Conservation (phyloP, 1,284 basidiomycete species). For the Boletus hoseneyae region DNA sequence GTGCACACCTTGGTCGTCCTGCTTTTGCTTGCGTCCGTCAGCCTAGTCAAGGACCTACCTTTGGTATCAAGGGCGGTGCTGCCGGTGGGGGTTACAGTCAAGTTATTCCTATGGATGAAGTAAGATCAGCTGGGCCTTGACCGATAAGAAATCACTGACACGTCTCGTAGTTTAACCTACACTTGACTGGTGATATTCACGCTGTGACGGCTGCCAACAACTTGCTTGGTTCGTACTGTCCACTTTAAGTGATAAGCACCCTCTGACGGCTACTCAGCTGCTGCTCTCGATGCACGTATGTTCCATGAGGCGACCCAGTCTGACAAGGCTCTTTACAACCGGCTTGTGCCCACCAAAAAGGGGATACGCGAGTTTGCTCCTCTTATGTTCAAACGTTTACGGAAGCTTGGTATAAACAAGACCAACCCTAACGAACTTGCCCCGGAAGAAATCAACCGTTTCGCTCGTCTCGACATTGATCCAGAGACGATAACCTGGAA, state of each 20-base stretch:
- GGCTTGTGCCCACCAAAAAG: slow-evolving; percentile 91
- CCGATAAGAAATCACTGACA: slow-evolving; percentile 5
- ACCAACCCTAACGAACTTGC: slow-evolving; percentile 91
- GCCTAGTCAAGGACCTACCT: slow-evolving; percentile 97
- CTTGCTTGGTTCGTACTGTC: slow-evolving; percentile 61
- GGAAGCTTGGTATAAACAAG: slow-evolving; percentile 96
- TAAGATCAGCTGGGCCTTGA: slow-evolving; percentile 34
- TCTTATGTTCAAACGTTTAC: slow-evolving; percentile 92
- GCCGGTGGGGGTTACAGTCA: slow-evolving; percentile 99
- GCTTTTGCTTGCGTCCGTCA: slow-evolving; percentile 99
- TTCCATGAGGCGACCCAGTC: slow-evolving; percentile 97
- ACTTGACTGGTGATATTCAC: slow-evolving; percentile 98
- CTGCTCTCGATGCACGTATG: slow-evolving; percentile 95
- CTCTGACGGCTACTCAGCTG: slow-evolving; percentile 52
- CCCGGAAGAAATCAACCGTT: slow-evolving; percentile 86
- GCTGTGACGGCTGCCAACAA: slow-evolving; percentile 98
- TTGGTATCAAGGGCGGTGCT: slow-evolving; percentile 99
- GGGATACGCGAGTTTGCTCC: slow-evolving; percentile 94
- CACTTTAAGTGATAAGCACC: not conserved
- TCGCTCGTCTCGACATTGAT: slow-evolving; percentile 93
- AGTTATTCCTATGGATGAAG: slow-evolving; percentile 99
- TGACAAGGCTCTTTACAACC: slow-evolving; percentile 93
- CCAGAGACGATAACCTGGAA: slow-evolving; percentile 96
- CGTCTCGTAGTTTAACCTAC: slow-evolving; percentile 78
- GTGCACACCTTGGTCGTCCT: slow-evolving; percentile 89